A percentile compares a stretch with the other conserved stretches of the same genome.
Evolutionary conservation across 192 early-diverging fungal species (phyloP).

Genomic region (Gigaspora rosea): DNA sequence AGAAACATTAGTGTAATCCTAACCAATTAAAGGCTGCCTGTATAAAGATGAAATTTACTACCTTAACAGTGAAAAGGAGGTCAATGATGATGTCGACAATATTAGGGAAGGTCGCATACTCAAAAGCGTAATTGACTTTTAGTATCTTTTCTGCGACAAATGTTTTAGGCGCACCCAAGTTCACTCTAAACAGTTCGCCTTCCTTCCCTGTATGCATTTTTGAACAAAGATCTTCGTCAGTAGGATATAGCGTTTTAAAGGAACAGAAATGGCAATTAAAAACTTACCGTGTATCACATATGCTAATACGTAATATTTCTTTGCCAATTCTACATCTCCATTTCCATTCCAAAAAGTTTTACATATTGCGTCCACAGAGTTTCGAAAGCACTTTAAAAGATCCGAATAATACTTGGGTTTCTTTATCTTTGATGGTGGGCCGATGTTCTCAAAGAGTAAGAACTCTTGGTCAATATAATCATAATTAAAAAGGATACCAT

Average conservation of each 20-base stretch:
- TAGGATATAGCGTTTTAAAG: neutral
- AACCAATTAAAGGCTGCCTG: neutral
- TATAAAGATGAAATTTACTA: neutral
- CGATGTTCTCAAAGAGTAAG: constrained; percentile 7
- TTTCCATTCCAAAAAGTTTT: constrained; percentile 1
- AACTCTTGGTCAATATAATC: neutral
- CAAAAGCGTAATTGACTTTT: neutral
- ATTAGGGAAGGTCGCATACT: neutral
- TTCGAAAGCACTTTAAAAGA: constrained; percentile 14
- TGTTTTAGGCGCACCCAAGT: neutral
- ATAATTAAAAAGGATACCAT: constrained; percentile 29
- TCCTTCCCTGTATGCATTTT: neutral
- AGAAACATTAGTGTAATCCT: neutral
- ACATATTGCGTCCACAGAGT: constrained; percentile 7
- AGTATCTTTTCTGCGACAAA: constrained; percentile 4
- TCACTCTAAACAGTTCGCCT: neutral
- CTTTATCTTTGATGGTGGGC: neutral
- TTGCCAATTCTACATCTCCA: neutral
- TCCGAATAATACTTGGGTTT: neutral
- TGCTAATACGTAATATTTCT: neutral
- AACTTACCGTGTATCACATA: constrained; percentile 1
- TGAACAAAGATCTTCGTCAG: neutral
- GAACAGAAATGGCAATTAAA: constrained; percentile 1
- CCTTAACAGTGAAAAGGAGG: constrained; percentile 7
- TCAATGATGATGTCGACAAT: neutral